Percentiles rank a stretch among this genome's conserved stretches.
Conservation (phyloP, 2,329 filamentous ascomycete species). For the Periconia sp. region DNA sequence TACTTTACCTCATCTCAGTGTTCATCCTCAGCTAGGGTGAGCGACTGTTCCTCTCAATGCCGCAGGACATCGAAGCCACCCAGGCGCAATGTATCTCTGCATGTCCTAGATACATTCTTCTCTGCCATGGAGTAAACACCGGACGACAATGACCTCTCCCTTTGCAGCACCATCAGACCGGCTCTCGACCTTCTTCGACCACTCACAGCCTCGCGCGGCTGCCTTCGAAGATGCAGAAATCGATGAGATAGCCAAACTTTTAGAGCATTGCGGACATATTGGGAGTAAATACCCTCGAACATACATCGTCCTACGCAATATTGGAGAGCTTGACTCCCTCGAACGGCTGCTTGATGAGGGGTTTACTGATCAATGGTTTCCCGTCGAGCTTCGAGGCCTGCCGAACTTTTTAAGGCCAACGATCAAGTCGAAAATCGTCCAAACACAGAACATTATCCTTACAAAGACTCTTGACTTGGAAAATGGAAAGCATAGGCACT, state of each 20-base stretch:
- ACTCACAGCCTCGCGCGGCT: too few species aligned
- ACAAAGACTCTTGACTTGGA: conserved; percentile 16
- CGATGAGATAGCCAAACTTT: not conserved
- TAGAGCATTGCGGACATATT: not conserved
- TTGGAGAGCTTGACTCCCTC: conserved; percentile 3
- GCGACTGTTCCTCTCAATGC: too few species aligned
- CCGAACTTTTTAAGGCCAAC: conserved; percentile 10
- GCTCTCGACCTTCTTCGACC: too few species aligned
- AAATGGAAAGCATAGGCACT: conserved; percentile 25
- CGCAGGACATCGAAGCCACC: too few species aligned
- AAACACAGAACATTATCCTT: conserved; percentile 21
- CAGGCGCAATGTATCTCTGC: too few species aligned
- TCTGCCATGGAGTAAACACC: too few species aligned
- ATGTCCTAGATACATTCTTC: too few species aligned
- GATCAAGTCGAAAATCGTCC: conserved; percentile 17
- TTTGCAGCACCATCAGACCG: too few species aligned
- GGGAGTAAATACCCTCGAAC: conserved; percentile 3
- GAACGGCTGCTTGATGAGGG: conserved; percentile 8
- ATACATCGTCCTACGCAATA: conserved; percentile 7
- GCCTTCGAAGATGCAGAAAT: too few species aligned
- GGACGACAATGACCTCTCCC: too few species aligned
- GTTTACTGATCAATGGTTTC: conserved; percentile 32
- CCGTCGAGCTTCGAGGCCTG: conserved; percentile 18
- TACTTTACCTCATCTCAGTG: too few species aligned
- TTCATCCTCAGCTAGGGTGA: too few species aligned